Evolutionary conservation across 768 basidiomycete species (phyloP), one percentile per base, ranked within the genome.

Genomic region (Rhodocollybia butyracea): DNA sequence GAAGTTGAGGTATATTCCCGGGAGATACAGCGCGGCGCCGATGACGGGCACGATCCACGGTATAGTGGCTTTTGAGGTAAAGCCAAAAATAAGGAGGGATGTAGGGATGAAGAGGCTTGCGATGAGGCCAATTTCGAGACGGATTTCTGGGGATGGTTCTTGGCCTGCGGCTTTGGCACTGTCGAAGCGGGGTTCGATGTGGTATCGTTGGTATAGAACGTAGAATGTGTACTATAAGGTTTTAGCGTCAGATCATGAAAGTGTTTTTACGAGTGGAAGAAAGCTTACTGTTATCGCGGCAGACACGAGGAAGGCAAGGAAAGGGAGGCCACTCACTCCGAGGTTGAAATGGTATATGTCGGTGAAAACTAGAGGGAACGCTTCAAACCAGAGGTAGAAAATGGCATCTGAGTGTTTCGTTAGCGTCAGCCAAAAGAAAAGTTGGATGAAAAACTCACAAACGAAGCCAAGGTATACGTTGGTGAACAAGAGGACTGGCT

Each of bases 31-130:
- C 17, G 66, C 59, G 5, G 70, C 66, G 13, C 67, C 70, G 51
- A 73, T 64, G 53, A 69, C 58, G 27, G 71, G 69, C 1, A 65
- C 66, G 36, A 73, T 73, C 72, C 72, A 72, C 46, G 67, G 70
- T 0, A 73, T 55, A 53, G 55, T 59, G 21, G 60, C 40, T 6
- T 59, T 61, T 19, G 66, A 63, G 6, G 70, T 63, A 60, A 67
- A 70, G 41, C 70, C 70, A 56, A 73, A 73, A 58, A 67, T 65
- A 54, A 73, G 66, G 53, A 74, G 57, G 34, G 61, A 64, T 26
- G 67, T 63, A 1, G 71, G 71, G 24, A 73, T 64, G 57, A 70
- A 60, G 27, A 69, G 40, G 22, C 62, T 62, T 24, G 66, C 71
- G 21, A 72, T 45, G 32, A 74, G 64, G 5, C 69, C 71, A 26